phyloP scores from a whole-genome alignment of 305 asterid species.

The Fraxinus floribunda region DNA sequence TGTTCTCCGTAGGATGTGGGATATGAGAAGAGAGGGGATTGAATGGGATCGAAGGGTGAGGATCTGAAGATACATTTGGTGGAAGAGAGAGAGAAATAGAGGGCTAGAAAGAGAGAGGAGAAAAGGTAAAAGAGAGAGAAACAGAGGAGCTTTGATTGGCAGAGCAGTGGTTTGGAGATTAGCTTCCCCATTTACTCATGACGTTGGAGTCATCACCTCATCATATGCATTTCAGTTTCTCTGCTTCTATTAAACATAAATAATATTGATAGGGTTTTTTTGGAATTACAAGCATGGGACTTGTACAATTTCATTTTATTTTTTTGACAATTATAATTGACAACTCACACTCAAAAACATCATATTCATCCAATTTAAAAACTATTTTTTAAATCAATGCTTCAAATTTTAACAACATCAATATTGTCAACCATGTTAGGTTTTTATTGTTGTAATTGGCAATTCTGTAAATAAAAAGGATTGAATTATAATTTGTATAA shows the following conservation, averaged over 20 bases:
- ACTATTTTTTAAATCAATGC: too few species aligned
- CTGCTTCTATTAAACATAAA: not conserved
- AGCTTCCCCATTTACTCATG: slow-evolving; percentile 33
- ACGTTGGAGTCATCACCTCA: not conserved
- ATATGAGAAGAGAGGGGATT: slow-evolving; percentile 57
- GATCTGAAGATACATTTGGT: slow-evolving; percentile 64
- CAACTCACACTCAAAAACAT: too few species aligned
- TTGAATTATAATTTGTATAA: too few species aligned
- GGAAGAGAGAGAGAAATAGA: slow-evolving; percentile 48
- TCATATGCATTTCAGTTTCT: not conserved
- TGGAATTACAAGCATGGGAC: too few species aligned
- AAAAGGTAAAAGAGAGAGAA: slow-evolving; percentile 65
- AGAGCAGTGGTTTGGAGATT: slow-evolving; percentile 59
- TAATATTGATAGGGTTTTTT: not conserved
- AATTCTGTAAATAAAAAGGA: too few species aligned
- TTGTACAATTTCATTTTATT: too few species aligned
- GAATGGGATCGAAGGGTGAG: slow-evolving; percentile 70
- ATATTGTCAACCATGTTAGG: too few species aligned
- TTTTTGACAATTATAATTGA: too few species aligned
- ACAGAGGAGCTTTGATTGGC: slow-evolving; percentile 68
- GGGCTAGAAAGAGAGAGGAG: slow-evolving; percentile 52
- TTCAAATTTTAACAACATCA: too few species aligned
- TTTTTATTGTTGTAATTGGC: too few species aligned
- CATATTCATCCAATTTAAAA: too few species aligned
- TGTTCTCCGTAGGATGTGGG: slow-evolving; percentile 85